Percentiles rank a stretch among this genome's conserved stretches.
phyloP scores from a whole-genome alignment of 2,329 filamentous ascomycete species.

The Aspergillus candidus region DNA sequence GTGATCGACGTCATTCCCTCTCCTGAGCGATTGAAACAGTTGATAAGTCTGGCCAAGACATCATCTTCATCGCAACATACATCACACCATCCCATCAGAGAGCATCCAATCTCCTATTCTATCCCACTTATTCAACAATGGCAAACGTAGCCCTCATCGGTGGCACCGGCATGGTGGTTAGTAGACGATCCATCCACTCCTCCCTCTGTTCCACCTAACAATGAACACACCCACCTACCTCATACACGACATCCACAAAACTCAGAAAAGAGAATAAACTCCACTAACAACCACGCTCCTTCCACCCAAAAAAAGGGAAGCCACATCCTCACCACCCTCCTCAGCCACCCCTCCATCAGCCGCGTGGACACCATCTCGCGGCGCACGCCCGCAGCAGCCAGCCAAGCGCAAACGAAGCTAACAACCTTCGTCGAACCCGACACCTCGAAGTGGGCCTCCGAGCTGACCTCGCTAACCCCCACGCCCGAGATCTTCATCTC shows the following conservation, averaged over 20 bases:
- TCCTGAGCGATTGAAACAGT: no score
- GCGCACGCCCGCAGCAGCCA: constrained; percentile 32
- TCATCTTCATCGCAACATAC: no score
- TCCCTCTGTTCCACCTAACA: no score
- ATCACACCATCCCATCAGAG: no score
- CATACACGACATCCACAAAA: neutral
- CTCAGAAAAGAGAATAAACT: neutral
- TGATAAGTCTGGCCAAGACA: no score
- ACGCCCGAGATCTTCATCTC: constrained; percentile 64
- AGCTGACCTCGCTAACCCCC: constrained; percentile 52
- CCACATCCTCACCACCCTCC: constrained; percentile 60
- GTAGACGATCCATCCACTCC: constrained; percentile 9
- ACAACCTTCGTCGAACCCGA: constrained; percentile 62
- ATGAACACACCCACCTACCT: neutral
- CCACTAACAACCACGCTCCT: constrained; percentile 2
- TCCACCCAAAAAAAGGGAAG: constrained; percentile 53
- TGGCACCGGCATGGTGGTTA: constrained; percentile 46
- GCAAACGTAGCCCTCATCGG: constrained; percentile 42
- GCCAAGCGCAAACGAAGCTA: constrained; percentile 55
- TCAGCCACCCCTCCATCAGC: constrained; percentile 33
- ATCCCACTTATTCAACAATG: constrained; percentile 24
- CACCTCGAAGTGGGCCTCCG: constrained; percentile 60
- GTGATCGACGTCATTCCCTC: no score
- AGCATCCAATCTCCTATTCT: no score
- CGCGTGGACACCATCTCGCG: constrained; percentile 43